Evolutionary conservation across 108 stramenopile species (phyloP).

Genomic region (Nitzschia sp.): DNA sequence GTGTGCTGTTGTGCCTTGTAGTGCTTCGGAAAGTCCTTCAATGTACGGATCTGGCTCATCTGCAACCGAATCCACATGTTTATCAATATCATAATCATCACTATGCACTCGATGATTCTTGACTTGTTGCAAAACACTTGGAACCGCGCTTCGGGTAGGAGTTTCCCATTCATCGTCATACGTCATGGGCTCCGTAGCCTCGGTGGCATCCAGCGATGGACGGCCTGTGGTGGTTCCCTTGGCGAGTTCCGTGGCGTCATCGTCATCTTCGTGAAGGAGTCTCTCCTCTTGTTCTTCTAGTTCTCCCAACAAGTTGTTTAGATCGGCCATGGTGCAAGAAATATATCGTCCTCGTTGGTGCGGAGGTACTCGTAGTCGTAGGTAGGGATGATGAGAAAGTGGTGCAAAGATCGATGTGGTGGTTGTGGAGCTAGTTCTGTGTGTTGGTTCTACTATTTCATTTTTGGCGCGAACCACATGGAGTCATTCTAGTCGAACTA

Average conservation of each 20-base stretch:
- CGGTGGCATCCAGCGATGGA: slow-evolving; percentile 11
- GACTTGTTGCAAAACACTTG: slow-evolving; percentile 14
- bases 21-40: not conserved
- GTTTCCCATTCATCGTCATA: slow-evolving; percentile 10
- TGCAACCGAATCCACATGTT: not conserved
- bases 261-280: slow-evolving; percentile 24
- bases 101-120: not conserved
- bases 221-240: slow-evolving; percentile 9
- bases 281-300: slow-evolving; percentile 36
- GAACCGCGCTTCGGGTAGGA: slow-evolving; percentile 6
- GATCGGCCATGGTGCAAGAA: slow-evolving; percentile 59
- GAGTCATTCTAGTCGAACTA: not conserved
- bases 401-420: too few relatives aligned
- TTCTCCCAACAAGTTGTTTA: slow-evolving; percentile 61
- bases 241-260: slow-evolving; percentile 36
- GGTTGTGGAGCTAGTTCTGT: not conserved
- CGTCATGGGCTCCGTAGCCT: slow-evolving; percentile 16
- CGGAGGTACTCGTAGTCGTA: not conserved
- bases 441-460: too few relatives aligned
- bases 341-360: not conserved
- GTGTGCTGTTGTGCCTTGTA: not conserved
- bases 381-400: too few relatives aligned
- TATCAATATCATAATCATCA: slow-evolving; percentile 19
- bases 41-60: not conserved
- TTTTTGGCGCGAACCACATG: slow-evolving; percentile 3